These are phyloP conservation scores for Entamoeba histolytica DNA, from an alignment of 208 protist species.

Conservation along the genomic window DNA sequence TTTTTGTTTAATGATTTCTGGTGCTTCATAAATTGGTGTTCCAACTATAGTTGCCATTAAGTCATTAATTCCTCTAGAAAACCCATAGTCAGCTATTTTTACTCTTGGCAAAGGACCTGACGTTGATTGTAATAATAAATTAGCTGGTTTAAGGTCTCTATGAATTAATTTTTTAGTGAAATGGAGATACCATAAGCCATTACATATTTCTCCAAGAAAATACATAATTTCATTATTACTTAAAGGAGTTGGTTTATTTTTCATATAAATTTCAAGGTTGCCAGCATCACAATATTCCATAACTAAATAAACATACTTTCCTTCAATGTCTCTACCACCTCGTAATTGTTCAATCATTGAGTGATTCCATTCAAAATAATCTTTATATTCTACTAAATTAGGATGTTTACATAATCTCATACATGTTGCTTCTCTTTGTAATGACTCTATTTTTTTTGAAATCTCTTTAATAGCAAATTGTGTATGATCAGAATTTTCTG, in stretches of 20 bases:
- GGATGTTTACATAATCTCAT: neutral
- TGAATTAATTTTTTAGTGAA: neutral
- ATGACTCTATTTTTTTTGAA: neutral
- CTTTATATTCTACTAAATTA: neutral
- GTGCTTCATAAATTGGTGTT: constrained; percentile 11
- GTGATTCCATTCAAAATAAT: neutral
- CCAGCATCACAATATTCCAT: neutral
- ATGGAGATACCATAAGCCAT: neutral
- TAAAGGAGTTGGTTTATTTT: neutral
- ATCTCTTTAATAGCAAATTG: neutral
- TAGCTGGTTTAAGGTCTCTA: neutral
- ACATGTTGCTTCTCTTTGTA: neutral
- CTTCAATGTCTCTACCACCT: neutral
- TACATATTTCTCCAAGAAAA: neutral
- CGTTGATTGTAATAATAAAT: neutral
- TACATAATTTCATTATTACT: neutral
- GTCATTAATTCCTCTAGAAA: neutral
- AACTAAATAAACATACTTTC: neutral
- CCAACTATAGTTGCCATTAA: neutral
- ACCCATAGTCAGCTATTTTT: neutral
- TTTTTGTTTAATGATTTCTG: neutral
- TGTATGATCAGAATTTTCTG: neutral
- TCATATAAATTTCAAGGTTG: neutral
- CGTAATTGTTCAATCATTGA: neutral
- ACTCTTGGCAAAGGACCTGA: neutral